These are phyloP conservation scores for Epichloe uncinata DNA, from an alignment of 2,329 filamentous ascomycete genomes.

Conservation along the genomic window DNA sequence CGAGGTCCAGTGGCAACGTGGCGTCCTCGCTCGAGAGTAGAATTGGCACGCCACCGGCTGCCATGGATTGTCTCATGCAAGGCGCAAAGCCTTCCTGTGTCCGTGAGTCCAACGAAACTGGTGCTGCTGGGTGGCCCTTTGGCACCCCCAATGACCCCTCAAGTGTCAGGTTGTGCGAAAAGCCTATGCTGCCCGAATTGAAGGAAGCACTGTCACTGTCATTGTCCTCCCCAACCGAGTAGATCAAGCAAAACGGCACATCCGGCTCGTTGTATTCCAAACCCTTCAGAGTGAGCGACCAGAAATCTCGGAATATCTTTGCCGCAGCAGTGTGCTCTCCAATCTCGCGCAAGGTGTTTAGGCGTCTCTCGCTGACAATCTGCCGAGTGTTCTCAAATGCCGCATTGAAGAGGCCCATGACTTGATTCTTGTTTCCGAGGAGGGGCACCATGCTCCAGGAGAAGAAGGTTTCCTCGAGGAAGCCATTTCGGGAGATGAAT, in stretches of 20 bases:
- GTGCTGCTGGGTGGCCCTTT: conserved; percentile 27
- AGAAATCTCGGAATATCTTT: conserved; percentile 59
- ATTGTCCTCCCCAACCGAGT: conserved; percentile 31
- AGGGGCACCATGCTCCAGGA: conserved; percentile 70
- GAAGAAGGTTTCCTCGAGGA: conserved; percentile 66
- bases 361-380: conserved; percentile 63
- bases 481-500: conserved; percentile 55
- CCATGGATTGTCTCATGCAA: conserved; percentile 26
- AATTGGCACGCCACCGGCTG: conserved; percentile 22
- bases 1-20: conserved; percentile 42
- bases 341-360: conserved; percentile 63
- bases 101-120: conserved; percentile 22
- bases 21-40: conserved; percentile 31
- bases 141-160: conserved; percentile 35
- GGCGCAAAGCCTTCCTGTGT: conserved; percentile 24
- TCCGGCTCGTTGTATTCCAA: conserved; percentile 57
- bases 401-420: conserved; percentile 65
- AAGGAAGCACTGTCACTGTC: conserved; percentile 33
- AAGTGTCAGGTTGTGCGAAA: conserved; percentile 42
- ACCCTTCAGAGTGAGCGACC: conserved; percentile 53
- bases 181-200: conserved; percentile 48
- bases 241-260: conserved; percentile 37
- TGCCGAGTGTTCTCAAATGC: conserved; percentile 67
- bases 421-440: conserved; percentile 56
- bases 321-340: conserved; percentile 60